phyloP scores from a whole-genome alignment of 257 asterid species.

The Fraxinus cuspidata region DNA sequence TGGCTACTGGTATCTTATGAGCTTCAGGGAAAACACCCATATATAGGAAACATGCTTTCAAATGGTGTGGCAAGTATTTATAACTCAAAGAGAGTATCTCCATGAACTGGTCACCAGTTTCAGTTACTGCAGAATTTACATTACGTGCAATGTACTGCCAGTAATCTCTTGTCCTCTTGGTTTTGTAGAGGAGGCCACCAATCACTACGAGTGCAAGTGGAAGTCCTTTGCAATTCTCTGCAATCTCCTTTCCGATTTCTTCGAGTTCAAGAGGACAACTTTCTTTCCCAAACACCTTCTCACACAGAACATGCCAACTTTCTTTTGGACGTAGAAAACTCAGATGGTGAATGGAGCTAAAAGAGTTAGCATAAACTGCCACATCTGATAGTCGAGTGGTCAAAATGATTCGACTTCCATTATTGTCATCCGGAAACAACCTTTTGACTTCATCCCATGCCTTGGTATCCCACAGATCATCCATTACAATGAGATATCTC shows the following conservation, averaged over 20 bases:
- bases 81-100: slow-evolving; percentile 4
- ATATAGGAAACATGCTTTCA: slow-evolving; percentile 16
- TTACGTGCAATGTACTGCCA: not conserved
- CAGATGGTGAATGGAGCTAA: slow-evolving; percentile 15
- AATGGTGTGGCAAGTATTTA: slow-evolving; percentile 4
- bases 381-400: slow-evolving; percentile 17
- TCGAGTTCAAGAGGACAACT: slow-evolving; percentile 19
- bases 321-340: slow-evolving; percentile 2
- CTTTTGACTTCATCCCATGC: too few relatives aligned
- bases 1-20: not conserved
- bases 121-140: slow-evolving; percentile 18
- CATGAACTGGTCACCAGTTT: slow-evolving; percentile 10
- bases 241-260: slow-evolving; percentile 24
- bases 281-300: slow-evolving; percentile 19
- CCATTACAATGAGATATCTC: slow-evolving; percentile 6
- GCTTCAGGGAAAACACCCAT: slow-evolving; percentile 8
- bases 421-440: too few relatives aligned
- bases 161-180: not conserved
- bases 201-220: not conserved
- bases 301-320: slow-evolving; percentile 24
- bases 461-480: slow-evolving; percentile 24
- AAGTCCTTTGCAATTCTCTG: slow-evolving; percentile 12
- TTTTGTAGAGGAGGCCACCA: slow-evolving; percentile 17
- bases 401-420: too few relatives aligned
- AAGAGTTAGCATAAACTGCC: slow-evolving; percentile 10